Base-by-base conservation (phyloP, 352 stramenopile species). In the Pythium phragmiticola region DNA sequence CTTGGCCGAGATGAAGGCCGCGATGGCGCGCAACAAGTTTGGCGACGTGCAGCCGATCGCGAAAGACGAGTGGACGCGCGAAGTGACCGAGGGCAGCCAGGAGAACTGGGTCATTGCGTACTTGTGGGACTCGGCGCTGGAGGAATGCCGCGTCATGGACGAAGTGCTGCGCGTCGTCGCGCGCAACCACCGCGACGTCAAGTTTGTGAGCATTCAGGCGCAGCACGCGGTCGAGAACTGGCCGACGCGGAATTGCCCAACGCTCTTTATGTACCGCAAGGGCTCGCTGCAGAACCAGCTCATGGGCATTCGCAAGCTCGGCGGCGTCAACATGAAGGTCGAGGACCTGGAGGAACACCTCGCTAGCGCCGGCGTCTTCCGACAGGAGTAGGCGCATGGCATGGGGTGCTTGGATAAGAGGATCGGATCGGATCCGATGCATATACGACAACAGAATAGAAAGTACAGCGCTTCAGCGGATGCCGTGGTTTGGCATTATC, bases 121-220 rank as follows among this genome's bases (percentile, higher is more conserved):
- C 66, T 69, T 98, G 21, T 98, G 93, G 79, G 85, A 97, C 59
- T 75, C 89, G 42, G 82, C 76, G 46, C 75, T 97, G 7, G 76
- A 95, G 56, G 92, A 97, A 62, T 97, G 90, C 78, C 90, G 93
- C 37, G 75, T 98, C 46, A 94, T 98, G 85, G 89, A 97, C 60
- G 78, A 94, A 60, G 74, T 93, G 28, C 78, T 98, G 16, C 80
- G 85, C 8, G 77, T 75, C 17, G 78, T 98, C 19, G 90, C 89
- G 21, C 82, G 81, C 64, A 89, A 86, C 57, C 89, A 97, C 68
- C 82, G 82, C 57, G 88, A 96, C 60, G 78, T 98, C 61, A 98
- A 98, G 73, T 97, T 98, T 58, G 87, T 98, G 58, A 95, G 89
- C 67, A 98, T 98, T 64, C 87, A 94, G 59, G 89, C 86, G 33